phyloP scores from a whole-genome alignment of 75 land plant species.

The Pseudotsuga menziesii region DNA sequence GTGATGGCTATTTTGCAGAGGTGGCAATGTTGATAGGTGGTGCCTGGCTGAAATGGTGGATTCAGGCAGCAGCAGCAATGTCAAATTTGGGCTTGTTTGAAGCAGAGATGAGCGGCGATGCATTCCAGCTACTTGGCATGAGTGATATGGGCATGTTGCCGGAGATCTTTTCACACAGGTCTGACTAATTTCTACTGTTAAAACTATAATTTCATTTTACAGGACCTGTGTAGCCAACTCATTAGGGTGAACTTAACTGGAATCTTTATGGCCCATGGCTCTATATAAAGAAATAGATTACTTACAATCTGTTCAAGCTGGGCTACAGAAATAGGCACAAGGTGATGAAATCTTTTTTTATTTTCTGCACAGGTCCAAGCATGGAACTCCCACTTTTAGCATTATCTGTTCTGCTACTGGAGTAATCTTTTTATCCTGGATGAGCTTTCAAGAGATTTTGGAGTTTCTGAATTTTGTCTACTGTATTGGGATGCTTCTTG shows the following conservation, averaged over 20 bases:
- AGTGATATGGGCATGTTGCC: constrained; percentile 72
- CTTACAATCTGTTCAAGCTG: too few species aligned
- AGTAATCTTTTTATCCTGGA: constrained; percentile 69
- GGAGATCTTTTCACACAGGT: constrained; percentile 28
- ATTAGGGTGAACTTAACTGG: too few species aligned
- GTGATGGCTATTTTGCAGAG: constrained; percentile 54
- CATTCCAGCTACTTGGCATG: constrained; percentile 85
- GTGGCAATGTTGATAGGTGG: constrained; percentile 61
- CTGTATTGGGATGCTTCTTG: constrained; percentile 82
- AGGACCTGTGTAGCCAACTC: too few species aligned
- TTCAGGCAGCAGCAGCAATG: constrained; percentile 60
- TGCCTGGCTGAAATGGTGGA: constrained; percentile 66
- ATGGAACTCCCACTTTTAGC: constrained; percentile 75
- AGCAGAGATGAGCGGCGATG: constrained; percentile 73
- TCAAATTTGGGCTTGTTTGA: constrained; percentile 69
- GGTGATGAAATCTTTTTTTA: background rate
- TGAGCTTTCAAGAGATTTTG: constrained; percentile 76
- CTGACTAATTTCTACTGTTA: constrained; percentile 13
- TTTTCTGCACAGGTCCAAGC: constrained; percentile 34
- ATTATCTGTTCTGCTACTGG: constrained; percentile 75
- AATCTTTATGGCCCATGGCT: too few species aligned
- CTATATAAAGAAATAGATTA: too few species aligned
- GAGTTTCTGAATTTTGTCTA: constrained; percentile 67
- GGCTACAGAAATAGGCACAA: too few species aligned
- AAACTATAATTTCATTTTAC: too few species aligned